Percentiles rank a stretch among this genome's conserved stretches.
Conservation (phyloP, 805 yeast genomes). For the Candida germanica region DNA sequence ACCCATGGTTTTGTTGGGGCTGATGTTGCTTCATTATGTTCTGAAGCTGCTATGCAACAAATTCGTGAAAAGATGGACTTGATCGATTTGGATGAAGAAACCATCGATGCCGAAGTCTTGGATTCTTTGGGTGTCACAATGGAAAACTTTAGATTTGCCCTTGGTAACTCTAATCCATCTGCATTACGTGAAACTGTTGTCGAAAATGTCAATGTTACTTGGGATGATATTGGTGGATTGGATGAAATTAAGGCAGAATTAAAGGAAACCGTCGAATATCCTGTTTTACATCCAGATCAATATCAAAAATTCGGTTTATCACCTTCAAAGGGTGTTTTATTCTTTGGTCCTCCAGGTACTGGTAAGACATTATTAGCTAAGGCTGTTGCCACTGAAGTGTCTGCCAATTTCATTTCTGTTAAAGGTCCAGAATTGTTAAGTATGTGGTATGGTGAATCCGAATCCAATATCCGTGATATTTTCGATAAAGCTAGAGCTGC, state of each 20-base stretch:
- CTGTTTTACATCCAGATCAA: constrained; percentile 98
- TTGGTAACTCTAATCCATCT: constrained; percentile 97
- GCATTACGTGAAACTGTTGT: constrained; percentile 99
- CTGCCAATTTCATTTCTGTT: constrained; percentile 96
- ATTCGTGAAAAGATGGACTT: constrained; percentile 99
- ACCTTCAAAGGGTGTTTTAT: constrained; percentile 97
- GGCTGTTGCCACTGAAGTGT: constrained; percentile 98
- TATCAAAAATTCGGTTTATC: constrained; percentile 97
- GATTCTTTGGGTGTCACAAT: constrained; percentile 96
- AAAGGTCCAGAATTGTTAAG: constrained; percentile 95
- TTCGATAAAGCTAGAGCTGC: constrained; percentile 99
- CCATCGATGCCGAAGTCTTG: constrained; percentile 94
- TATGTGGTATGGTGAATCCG: constrained; percentile 99
- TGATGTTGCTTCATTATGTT: constrained; percentile 95
- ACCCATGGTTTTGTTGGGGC: constrained; percentile 99
- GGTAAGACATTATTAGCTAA: constrained; percentile 98
- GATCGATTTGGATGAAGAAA: constrained; percentile 92
- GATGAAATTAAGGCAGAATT: constrained; percentile 95
- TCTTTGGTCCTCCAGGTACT: constrained; percentile 99
- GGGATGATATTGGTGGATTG: constrained; percentile 99
- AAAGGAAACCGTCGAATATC: constrained; percentile 98
- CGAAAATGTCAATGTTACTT: constrained; percentile 95
- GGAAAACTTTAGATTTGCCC: constrained; percentile 97
- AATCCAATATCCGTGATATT: constrained; percentile 94
- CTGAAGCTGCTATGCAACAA: constrained; percentile 99